Base-by-base conservation (phyloP, 2,329 filamentous ascomycete species). In the Chrysoporthe austroafricana region DNA sequence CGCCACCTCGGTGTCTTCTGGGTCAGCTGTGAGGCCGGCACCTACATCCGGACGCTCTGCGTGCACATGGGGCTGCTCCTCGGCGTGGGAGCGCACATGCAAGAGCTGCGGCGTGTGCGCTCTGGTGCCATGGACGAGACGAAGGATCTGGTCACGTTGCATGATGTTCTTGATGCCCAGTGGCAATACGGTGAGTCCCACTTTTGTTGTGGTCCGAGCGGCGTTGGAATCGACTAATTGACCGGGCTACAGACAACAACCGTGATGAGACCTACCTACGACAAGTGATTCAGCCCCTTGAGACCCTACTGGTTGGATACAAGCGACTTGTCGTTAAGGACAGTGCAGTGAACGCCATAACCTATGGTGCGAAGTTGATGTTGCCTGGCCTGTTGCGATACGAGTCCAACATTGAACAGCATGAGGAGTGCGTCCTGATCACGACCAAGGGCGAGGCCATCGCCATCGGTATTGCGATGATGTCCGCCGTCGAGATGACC, bases 401-500 rank as follows among this genome's bases (percentile, higher is more conserved):
- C 79, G 91, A 97, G 85, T 84, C 91, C 74, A 92, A 88, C 71
- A 97, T 98, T 78, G 94, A 98, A 80, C 89, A 96, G 71, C 90
- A 97, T 78, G 96, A 99, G 80, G 96, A 99, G 83, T 90, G 98
- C 76, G 94, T 99, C 48, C 85, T 99, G 70, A 98, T 99, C 91
- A 98, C 96, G 67, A 98, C 96, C 76, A 99, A 99, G 88, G 96
- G 96, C 76, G 96, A 99, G 84, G 96, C 96, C 57, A 97, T 99
- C 76, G 96, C 96, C 69, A 88, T 99, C 70, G 96, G 92, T 75
- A 97, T 97, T 76, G 94, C 96, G 21, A 93, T 97, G 80, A 99
- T 99, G 96, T 97, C 94, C 50, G 97, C 94, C 2, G 94, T 97
- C 61, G 96, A 98, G 83, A 92, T 99, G 81, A 93, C 93, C 42